Evolutionary conservation across 192 early-diverging fungal genomes (phyloP).

Genomic region (Coemansia sp.): DNA sequence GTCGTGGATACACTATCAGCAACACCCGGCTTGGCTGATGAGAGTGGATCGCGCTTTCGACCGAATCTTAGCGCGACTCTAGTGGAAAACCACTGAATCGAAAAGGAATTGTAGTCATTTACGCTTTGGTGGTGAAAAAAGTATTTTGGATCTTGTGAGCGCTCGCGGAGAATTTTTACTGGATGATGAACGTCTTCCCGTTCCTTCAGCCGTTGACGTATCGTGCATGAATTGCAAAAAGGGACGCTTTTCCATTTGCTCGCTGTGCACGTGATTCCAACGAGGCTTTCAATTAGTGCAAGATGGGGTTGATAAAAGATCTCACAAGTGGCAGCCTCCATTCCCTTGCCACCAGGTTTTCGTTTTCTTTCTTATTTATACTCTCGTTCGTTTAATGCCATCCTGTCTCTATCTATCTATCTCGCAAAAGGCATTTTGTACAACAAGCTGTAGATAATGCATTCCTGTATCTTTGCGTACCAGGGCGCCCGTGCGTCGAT

Average conservation of each 20-base stretch:
- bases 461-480: neutral
- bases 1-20: too few relatives aligned
- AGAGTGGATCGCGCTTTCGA: too few relatives aligned
- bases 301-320: neutral
- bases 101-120: too few relatives aligned
- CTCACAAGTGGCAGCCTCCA: neutral
- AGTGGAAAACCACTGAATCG: too few relatives aligned
- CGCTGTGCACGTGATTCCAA: neutral
- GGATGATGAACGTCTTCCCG: too few relatives aligned
- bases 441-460: neutral
- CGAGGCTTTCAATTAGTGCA: neutral
- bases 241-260: neutral
- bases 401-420: neutral
- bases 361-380: neutral
- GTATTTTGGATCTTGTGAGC: too few relatives aligned
- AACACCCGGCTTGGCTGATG: too few relatives aligned
- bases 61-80: too few relatives aligned
- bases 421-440: neutral
- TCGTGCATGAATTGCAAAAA: neutral
- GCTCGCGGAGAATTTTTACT: too few relatives aligned
- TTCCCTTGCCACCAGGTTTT: neutral
- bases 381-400: neutral
- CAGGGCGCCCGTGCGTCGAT: neutral
- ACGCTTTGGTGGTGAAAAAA: too few relatives aligned
- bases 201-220: too few relatives aligned